These are phyloP conservation scores for Coniochaeta sp. DNA, from an alignment of 2,329 filamentous ascomycete species.

Conservation along the genomic window DNA sequence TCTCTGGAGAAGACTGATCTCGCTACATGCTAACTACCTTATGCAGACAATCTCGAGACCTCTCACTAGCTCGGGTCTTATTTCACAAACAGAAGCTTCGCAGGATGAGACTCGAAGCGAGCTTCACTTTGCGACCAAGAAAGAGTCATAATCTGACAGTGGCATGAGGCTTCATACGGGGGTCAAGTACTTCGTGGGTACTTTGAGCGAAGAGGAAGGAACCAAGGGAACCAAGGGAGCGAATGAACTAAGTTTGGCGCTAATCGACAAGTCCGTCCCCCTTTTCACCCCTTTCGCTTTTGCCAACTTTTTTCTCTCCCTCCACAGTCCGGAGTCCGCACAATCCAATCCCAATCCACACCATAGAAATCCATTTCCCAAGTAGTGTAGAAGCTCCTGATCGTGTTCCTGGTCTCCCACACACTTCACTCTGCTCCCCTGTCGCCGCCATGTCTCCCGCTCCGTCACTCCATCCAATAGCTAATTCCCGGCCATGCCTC, in stretches of 20 bases:
- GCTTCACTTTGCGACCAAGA: no score
- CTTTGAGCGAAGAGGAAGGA: background rate
- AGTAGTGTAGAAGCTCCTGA: background rate
- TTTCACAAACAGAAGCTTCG: no score
- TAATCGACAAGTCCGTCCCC: background rate
- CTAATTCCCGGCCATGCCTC: slow-evolving; percentile 1
- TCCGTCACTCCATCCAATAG: slow-evolving; percentile 3
- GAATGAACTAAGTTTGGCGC: background rate
- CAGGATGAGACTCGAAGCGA: no score
- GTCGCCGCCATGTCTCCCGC: slow-evolving; percentile 3
- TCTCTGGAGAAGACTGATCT: background rate
- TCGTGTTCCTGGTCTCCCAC: slow-evolving; percentile 1
- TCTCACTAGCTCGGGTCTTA: no score
- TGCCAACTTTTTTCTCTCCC: slow-evolving; percentile 1
- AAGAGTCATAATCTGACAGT: no score
- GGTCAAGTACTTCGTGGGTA: background rate
- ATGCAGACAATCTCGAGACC: no score
- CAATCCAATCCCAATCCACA: background rate
- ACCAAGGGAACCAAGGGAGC: background rate
- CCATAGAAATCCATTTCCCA: background rate
- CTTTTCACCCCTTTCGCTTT: background rate
- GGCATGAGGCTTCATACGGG: background rate
- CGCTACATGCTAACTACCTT: no score
- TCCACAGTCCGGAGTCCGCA: background rate
- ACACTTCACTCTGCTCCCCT: background rate